Evolutionary conservation across 2,329 filamentous ascomycete species (phyloP), one percentile per base, ranked within the genome.

Genomic region (Ceratocystis papillata): DNA sequence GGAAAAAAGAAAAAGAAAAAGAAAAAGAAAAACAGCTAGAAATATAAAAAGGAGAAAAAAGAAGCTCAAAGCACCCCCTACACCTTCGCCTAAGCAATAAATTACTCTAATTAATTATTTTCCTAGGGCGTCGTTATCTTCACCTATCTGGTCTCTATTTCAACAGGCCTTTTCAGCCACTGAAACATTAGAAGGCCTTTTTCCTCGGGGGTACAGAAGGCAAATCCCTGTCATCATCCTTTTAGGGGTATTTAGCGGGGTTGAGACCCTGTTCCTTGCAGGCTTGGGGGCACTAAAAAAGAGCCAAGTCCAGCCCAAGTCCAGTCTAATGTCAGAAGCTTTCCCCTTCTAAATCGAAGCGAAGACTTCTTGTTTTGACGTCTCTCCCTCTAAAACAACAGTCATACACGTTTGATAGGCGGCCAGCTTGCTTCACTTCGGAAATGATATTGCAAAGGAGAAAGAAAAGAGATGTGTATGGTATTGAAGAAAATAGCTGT

Each of bases 331-430:
- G 20, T 55, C 37, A 41, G 37, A 41, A 15, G 37, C 37, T 41
- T 15, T 41, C 37, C 37, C 37, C 37, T 5, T 41, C 37, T 41
- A 41, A 41, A 41, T 41, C 10, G 10, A 41, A 41, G 37, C 10
- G 37, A 41, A 41, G 10, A 41, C 12, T 41, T 20, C 50, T 25
- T 55, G 50, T 55, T 55, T 55, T 55, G 50, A 55, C 50, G 50
- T 57, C 53, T 5, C 10, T 12, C 53, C 37, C 37, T 41, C 37
- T 15, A 30, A 57, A 57, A 57, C 53, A 57, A 33, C 17, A 41
- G 17, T 41, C 33, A 62, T 41, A 41, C 59, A 45, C 33, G 30
- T 45, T 62, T 62, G 30, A 62, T 50, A 50, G n/a, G 48, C 48
- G n/a, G 8, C 48, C n/a, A 20, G 48, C n/a, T 10, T 10, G n/a